These are phyloP conservation scores for Geotrichum reessii DNA, from an alignment of 1,139 yeast species.

Conservation along the genomic window DNA sequence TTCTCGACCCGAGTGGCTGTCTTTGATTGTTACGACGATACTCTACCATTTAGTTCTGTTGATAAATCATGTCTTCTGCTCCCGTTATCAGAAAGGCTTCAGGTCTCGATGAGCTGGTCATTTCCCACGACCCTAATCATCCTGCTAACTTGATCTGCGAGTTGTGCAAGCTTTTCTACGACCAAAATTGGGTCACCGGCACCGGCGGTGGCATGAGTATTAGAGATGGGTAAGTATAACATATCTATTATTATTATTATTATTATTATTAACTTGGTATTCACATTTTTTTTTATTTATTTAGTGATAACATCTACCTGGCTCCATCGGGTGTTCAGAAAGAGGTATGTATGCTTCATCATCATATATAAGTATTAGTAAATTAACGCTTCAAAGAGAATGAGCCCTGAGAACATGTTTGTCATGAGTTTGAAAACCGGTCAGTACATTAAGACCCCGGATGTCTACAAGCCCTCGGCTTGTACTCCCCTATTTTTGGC, in stretches of 20 bases:
- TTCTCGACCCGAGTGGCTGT: not conserved
- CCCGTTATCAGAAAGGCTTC: conserved; percentile 14
- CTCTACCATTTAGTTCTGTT: not conserved
- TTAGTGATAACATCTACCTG: conserved; percentile 52
- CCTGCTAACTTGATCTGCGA: conserved; percentile 86
- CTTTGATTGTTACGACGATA: not conserved
- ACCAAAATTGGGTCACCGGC: conserved; percentile 89
- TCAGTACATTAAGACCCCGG: conserved; percentile 57
- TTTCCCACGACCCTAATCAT: conserved; percentile 54
- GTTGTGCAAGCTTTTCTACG: conserved; percentile 68
- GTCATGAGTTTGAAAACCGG: conserved; percentile 58
- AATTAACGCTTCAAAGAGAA: conserved; percentile 37
- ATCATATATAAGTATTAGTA: not conserved
- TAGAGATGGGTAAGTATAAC: conserved; percentile 44
- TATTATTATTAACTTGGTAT: too few relatives aligned
- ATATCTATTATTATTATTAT: not conserved
- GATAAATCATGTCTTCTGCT: not conserved
- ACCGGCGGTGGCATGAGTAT: conserved; percentile 95
- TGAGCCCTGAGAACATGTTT: conserved; percentile 77
- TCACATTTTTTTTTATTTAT: too few relatives aligned
- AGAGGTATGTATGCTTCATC: conserved; percentile 41
- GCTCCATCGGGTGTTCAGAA: conserved; percentile 97
- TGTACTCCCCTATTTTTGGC: conserved; percentile 86
- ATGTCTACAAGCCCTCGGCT: conserved; percentile 74
- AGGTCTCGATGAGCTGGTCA: conserved; percentile 36